Conservation (phyloP, 495 filamentous ascomycete genomes). For the Hyaloscypha finlandica region DNA sequence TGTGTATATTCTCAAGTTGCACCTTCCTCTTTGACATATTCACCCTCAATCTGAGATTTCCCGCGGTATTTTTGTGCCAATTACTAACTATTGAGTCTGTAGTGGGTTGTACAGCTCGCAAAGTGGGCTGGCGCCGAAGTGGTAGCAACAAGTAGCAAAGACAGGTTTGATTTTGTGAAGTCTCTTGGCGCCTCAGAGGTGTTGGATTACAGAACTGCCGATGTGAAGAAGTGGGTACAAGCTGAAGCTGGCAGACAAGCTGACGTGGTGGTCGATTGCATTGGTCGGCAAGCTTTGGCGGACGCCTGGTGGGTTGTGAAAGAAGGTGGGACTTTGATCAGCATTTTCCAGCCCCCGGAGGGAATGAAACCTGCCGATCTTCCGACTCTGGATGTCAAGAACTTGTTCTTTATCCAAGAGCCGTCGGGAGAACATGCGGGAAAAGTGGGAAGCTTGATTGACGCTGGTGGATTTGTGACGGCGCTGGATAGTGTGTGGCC, state of each 20-base stretch:
- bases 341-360: conserved; percentile 53
- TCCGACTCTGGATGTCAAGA: conserved; percentile 34
- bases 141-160: conserved; percentile 46
- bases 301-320: conserved; percentile 49
- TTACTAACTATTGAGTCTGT: no score
- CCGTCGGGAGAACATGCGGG: conserved; percentile 43
- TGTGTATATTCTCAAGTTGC: no score
- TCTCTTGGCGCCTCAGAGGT: conserved; percentile 47
- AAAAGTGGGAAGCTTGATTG: conserved; percentile 45
- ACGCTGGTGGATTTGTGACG: conserved; percentile 40
- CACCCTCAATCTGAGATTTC: no score
- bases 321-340: conserved; percentile 47
- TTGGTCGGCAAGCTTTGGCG: conserved; percentile 46
- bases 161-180: conserved; percentile 39
- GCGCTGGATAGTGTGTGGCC: conserved; percentile 52
- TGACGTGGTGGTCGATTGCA: conserved; percentile 54
- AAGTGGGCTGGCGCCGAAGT: conserved; percentile 42
- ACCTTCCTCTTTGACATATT: no score
- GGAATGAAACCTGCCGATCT: conserved; percentile 38
- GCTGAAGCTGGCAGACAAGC: conserved; percentile 35
- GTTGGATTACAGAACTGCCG: conserved; percentile 45
- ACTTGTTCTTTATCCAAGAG: conserved; percentile 48
- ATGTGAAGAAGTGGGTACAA: conserved; percentile 41
- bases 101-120: conserved; percentile 58
- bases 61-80: no score